These are phyloP conservation scores for Stereocaulon alpinum DNA, from an alignment of 495 filamentous ascomycete species.

Conservation along the genomic window DNA sequence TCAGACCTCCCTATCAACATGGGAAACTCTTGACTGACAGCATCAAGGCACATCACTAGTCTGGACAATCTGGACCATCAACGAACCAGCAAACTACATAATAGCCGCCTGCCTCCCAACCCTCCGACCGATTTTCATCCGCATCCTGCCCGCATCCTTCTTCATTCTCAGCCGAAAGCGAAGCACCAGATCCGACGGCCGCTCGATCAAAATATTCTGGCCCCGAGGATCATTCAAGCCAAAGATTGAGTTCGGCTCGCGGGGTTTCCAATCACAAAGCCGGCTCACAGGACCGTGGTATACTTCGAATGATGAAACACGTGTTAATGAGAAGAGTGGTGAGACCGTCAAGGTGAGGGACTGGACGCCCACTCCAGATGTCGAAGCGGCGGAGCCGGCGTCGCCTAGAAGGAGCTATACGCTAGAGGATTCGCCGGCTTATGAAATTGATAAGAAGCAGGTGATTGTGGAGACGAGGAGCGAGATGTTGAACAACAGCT, in stretches of 20 bases:
- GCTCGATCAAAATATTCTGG: background rate
- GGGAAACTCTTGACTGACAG: background rate
- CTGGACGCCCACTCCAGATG: background rate
- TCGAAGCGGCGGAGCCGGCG: background rate
- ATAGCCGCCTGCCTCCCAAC: constrained; percentile 39
- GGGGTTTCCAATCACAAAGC: background rate
- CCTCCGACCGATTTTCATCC: constrained; percentile 30
- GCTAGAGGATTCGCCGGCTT: background rate
- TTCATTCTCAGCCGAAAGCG: constrained; percentile 9
- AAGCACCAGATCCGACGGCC: background rate
- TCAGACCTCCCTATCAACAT: background rate
- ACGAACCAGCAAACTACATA: constrained; percentile 36
- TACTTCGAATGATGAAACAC: background rate
- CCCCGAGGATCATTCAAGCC: background rate
- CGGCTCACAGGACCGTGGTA: background rate
- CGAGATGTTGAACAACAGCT: background rate
- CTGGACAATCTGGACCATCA: constrained; percentile 33
- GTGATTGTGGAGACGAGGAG: background rate
- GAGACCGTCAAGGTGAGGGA: no score
- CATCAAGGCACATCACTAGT: constrained; percentile 21
- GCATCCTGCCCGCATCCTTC: constrained; percentile 8
- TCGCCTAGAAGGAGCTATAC: constrained; percentile 3
- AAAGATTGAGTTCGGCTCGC: background rate
- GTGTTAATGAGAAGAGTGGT: background rate
- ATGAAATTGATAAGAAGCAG: constrained; percentile 1